phyloP scores from a whole-genome alignment of 805 yeast species.

The Lachancea lanzarotensis region DNA sequence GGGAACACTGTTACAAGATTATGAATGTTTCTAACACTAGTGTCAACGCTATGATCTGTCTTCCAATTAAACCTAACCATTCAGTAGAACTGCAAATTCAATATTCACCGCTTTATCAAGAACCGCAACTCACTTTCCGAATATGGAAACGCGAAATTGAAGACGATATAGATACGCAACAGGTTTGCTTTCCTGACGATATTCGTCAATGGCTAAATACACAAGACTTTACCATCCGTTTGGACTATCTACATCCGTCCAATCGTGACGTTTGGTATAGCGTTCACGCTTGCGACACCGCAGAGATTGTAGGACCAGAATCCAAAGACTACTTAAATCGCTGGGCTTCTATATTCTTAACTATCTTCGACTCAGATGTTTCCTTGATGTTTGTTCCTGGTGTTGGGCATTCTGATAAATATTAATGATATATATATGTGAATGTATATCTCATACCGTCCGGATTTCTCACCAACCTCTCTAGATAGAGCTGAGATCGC shows the following conservation, averaged over 20 bases:
- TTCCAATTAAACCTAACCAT: background rate
- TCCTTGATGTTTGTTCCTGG: constrained; percentile 1
- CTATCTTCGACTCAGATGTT: constrained; percentile 7
- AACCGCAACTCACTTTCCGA: constrained; percentile 19
- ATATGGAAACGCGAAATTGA: constrained; percentile 12
- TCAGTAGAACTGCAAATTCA: constrained; percentile 16
- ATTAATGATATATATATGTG: background rate
- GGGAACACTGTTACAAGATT: background rate
- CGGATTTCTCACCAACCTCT: too few species aligned
- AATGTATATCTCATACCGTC: too few species aligned
- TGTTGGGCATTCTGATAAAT: too few species aligned
- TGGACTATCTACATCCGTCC: constrained; percentile 10
- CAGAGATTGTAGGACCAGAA: constrained; percentile 18
- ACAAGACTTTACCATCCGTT: constrained; percentile 6
- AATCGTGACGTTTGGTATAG: constrained; percentile 19
- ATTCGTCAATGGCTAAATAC: constrained; percentile 6
- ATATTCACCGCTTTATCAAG: constrained; percentile 19
- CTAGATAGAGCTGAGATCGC: background rate
- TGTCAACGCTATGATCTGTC: background rate
- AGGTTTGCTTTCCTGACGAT: constrained; percentile 12
- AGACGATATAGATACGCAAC: constrained; percentile 4
- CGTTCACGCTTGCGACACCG: constrained; percentile 28
- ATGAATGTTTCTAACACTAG: background rate
- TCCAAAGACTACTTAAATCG: constrained; percentile 16
- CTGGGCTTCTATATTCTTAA: constrained; percentile 21